Percentiles rank a stretch among this genome's conserved stretches.
Evolutionary conservation across 1,284 basidiomycete genomes (phyloP).

Genomic region (Irpex lacteus): DNA sequence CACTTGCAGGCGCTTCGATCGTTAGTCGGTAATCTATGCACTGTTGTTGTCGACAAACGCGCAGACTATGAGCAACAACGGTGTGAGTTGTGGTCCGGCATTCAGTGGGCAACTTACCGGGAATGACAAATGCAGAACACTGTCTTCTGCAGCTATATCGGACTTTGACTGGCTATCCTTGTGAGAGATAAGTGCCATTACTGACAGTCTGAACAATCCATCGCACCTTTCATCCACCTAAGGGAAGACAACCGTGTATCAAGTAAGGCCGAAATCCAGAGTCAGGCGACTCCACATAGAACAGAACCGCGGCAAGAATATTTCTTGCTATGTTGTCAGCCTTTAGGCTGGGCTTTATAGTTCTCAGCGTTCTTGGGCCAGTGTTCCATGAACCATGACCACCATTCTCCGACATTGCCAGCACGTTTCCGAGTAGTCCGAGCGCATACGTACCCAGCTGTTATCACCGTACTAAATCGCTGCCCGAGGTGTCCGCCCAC

Average conservation of each 20-base stretch:
- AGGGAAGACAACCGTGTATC: conserved; percentile 11
- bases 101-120: conserved; percentile 7
- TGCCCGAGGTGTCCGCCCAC: background rate
- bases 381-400: conserved; percentile 7
- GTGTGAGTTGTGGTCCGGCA: background rate
- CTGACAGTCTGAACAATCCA: background rate
- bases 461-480: background rate
- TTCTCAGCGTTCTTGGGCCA: background rate
- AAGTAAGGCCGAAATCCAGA: background rate
- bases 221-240: conserved; percentile 12
- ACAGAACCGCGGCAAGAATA: background rate
- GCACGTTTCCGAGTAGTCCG: conserved; percentile 9
- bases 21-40: background rate
- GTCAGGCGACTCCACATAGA: background rate
- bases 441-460: background rate
- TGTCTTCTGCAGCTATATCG: background rate
- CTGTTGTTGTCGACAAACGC: background rate
- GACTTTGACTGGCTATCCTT: background rate
- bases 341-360: background rate
- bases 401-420: conserved; percentile 15
- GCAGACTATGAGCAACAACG: conserved; percentile 6
- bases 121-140: conserved; percentile 3
- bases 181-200: conserved; percentile 12
- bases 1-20: background rate
- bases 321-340: background rate